Evolutionary conservation across 2,329 filamentous ascomycete genomes (phyloP), one percentile per base, ranked within the genome.

Genomic region (Pseudocercospora pini-densiflorae): DNA sequence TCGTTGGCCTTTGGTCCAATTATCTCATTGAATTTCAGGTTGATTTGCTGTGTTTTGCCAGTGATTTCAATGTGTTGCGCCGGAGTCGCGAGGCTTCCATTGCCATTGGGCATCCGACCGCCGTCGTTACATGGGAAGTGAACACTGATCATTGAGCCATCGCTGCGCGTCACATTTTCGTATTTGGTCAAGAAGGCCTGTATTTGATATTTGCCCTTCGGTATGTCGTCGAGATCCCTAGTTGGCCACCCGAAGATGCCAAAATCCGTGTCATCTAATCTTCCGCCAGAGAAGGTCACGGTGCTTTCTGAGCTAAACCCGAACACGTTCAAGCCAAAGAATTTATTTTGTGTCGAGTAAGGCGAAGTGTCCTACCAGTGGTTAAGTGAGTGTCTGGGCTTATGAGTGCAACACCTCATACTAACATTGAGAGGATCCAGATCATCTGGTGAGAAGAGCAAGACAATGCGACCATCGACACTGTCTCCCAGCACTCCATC

Each of bases 61-160:
- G 65, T 63, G 8, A 80, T 63, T 0, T 70, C 66, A 29, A 78
- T 57, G 49, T 77, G 70, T 9, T 70, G 67, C 1, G 64, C 31
- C 0, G 70, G 24, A 2, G 77, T 79, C 1, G 62, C 66, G 5
- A 78, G 70, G 33, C 75, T 79, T 3, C 78, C 79, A 45, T 69
- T 74, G 1, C 74, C 77, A 55, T 73, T 68, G 31, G 78, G 70
- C 12, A 73, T 72, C 1, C 68, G 68, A 2, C 71, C 72, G 7
- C 78, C 78, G 60, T 79, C 78, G 8, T 77, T 77, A 43, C 78
- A 80, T 1, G 78, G 78, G 49, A 80, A 79, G 3, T 70, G 74
- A 9, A 80, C 66, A 53, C 69, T 76, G 61, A 79, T 73, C 12
- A 55, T 73, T 0, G 78, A 79, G 9, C 78, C 78, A 70, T 79